phyloP scores from a whole-genome alignment of 2,329 filamentous ascomycete species.

The Magnaporthales sp. region DNA sequence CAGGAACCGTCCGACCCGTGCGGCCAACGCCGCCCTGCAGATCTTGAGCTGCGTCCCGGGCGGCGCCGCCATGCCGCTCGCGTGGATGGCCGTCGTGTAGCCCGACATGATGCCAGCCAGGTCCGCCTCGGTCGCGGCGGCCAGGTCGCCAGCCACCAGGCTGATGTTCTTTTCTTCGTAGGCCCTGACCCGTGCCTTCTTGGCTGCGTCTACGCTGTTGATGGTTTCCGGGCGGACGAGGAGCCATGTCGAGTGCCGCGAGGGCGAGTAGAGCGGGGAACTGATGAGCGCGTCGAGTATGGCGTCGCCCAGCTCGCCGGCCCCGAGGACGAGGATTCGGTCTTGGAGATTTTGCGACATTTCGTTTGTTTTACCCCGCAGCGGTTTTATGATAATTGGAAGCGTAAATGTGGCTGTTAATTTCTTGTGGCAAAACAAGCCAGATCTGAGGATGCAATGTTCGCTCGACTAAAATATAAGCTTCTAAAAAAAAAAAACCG shows the following conservation, averaged over 20 bases:
- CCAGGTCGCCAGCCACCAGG: constrained; percentile 30
- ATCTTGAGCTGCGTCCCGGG: constrained; percentile 50
- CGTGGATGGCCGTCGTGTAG: constrained; percentile 49
- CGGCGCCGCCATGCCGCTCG: constrained; percentile 50
- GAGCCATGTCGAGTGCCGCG: constrained; percentile 33
- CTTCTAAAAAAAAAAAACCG: too few relatives aligned
- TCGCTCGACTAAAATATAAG: background rate
- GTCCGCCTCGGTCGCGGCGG: constrained; percentile 21
- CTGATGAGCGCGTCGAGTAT: constrained; percentile 41
- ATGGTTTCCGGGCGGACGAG: constrained; percentile 43
- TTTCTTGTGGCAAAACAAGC: background rate
- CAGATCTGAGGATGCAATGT: background rate
- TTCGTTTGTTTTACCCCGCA: background rate
- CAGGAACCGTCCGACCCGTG: constrained; percentile 33
- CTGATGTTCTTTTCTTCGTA: constrained; percentile 20
- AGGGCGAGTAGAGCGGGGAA: constrained; percentile 29
- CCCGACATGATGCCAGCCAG: constrained; percentile 32
- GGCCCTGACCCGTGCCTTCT: constrained; percentile 20
- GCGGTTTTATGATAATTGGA: background rate
- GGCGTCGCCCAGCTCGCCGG: constrained; percentile 55
- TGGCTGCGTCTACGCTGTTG: constrained; percentile 18
- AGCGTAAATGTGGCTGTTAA: background rate
- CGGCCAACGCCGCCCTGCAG: constrained; percentile 25
- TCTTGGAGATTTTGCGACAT: background rate
- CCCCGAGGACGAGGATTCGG: constrained; percentile 50